Conservation (phyloP, 2,329 filamentous ascomycete genomes). For the Fusarium cicatricum region DNA sequence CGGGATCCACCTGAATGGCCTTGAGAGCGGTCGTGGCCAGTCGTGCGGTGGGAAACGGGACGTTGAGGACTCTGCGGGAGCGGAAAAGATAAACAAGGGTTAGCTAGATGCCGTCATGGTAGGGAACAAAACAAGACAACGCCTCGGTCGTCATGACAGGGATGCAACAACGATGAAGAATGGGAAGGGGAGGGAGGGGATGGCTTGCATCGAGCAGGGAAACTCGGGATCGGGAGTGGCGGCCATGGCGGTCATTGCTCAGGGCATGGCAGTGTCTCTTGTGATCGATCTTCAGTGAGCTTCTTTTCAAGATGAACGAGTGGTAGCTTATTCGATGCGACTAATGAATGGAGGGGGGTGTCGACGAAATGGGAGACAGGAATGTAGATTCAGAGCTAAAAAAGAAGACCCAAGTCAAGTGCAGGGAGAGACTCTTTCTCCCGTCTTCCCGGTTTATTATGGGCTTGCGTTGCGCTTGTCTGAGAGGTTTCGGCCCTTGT, state of each 20-base stretch:
- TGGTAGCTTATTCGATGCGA: background rate
- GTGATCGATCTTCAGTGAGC: slow-evolving; percentile 18
- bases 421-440: slow-evolving; percentile 4
- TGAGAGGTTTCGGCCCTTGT: slow-evolving; percentile 13
- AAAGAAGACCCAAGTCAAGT: slow-evolving; percentile 5
- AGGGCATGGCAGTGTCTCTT: slow-evolving; percentile 11
- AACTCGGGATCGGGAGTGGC: slow-evolving; percentile 58
- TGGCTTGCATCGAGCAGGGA: slow-evolving; percentile 69
- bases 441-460: background rate
- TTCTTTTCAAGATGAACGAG: background rate
- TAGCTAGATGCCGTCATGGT: slow-evolving; percentile 13
- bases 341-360: slow-evolving; percentile 3
- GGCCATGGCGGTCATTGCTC: slow-evolving; percentile 49
- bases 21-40: slow-evolving; percentile 79
- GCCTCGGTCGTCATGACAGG: slow-evolving; percentile 25
- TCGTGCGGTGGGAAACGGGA: slow-evolving; percentile 83
- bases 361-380: slow-evolving; percentile 8
- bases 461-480: slow-evolving; percentile 15
- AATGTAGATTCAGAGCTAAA: slow-evolving; percentile 24
- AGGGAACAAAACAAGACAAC: slow-evolving; percentile 1
- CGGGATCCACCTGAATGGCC: slow-evolving; percentile 84
- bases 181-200: slow-evolving; percentile 25
- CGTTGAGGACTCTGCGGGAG: slow-evolving; percentile 68
- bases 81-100: slow-evolving; percentile 36
- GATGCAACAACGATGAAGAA: slow-evolving; percentile 12